Base-by-base conservation (phyloP, 768 basidiomycete genomes). In the Fibroporia radiculosa region DNA sequence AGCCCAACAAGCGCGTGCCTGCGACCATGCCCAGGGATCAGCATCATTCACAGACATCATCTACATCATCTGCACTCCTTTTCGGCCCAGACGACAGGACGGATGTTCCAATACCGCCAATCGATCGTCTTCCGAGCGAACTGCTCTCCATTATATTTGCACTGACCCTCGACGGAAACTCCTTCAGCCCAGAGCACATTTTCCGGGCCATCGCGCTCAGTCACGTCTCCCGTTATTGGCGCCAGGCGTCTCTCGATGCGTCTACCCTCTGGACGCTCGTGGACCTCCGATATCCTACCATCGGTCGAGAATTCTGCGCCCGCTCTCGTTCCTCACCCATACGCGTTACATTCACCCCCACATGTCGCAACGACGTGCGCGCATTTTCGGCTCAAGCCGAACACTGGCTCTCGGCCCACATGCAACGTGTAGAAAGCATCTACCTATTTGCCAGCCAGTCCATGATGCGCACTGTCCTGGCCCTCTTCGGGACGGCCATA, bases 201-300 rank as follows among this genome's bases (percentile, higher is more conserved):
- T 48, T 44, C 41, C 44, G 48, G 24, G 43, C 46, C 7, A n/a
- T 54, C 12, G 39, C 53, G 4, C 14, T 48, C 31, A 54, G 47
- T 7, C 53, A 55, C 28, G 53, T 51, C 33, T 55, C 50, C 34
- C 37, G 44, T 1, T 22, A 42, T 29, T 55, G 53, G 53, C 48
- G 53, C 2, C 26, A 16, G n/a, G 36, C 52, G 27, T 42, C 48
- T 10, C 37, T 55, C 19, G 18, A n/a, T 16, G 44, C 45, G 8
- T 39, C 53, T 8, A 35, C 39, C 2, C 44, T 55, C 2, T 55
- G 53, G 53, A 45, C 48, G 12, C 48, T 48, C 13, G 23, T 55
- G 7, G 44, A 45, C 18, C 34, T 45, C 5, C 44, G 34, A 3
- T 45, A 25, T 37, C 26, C 35, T n/a, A 25, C 23, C 6, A 26